These are phyloP conservation scores for Pestalotiopsis sp. DNA, from an alignment of 2,329 filamentous ascomycete genomes.

Conservation along the genomic window DNA sequence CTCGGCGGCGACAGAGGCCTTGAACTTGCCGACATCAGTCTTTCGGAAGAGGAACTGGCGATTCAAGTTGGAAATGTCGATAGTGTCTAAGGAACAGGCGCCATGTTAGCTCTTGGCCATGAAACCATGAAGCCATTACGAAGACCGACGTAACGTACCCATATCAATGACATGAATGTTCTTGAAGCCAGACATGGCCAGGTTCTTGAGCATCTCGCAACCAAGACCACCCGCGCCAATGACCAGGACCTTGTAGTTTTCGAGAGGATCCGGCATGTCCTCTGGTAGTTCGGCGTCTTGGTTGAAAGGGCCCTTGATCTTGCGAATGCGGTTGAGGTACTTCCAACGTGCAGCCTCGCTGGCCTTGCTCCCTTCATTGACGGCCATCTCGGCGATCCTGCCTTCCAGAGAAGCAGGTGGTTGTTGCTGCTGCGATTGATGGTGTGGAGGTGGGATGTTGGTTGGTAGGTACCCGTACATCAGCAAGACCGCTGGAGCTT, in stretches of 20 bases:
- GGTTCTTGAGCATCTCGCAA: constrained; percentile 95
- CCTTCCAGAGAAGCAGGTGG: background rate
- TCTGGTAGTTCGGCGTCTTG: constrained; percentile 61
- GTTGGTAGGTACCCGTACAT: background rate
- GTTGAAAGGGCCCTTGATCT: constrained; percentile 78
- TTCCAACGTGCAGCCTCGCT: constrained; percentile 57
- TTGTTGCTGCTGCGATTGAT: background rate
- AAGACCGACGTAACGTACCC: constrained; percentile 54
- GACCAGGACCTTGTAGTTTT: constrained; percentile 72
- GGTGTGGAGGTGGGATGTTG: constrained; percentile 7
- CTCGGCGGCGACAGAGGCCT: constrained; percentile 88
- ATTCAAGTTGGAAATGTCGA: constrained; percentile 97
- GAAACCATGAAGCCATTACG: background rate
- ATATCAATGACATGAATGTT: constrained; percentile 99
- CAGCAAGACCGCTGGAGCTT: background rate
- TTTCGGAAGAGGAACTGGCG: constrained; percentile 95
- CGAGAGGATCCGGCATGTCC: constrained; percentile 58
- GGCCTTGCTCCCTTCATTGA: constrained; percentile 14
- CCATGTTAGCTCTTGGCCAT: background rate
- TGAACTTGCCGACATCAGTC: constrained; percentile 87
- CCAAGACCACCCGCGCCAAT: constrained; percentile 93
- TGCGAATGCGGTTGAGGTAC: constrained; percentile 81
- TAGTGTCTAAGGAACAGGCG: constrained; percentile 68
- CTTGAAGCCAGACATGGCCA: constrained; percentile 93
- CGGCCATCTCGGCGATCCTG: constrained; percentile 20